Percentiles rank a stretch among this genome's conserved stretches.
Conservation (phyloP, 1,139 yeast species). For the Suhomyces guaymorum region DNA sequence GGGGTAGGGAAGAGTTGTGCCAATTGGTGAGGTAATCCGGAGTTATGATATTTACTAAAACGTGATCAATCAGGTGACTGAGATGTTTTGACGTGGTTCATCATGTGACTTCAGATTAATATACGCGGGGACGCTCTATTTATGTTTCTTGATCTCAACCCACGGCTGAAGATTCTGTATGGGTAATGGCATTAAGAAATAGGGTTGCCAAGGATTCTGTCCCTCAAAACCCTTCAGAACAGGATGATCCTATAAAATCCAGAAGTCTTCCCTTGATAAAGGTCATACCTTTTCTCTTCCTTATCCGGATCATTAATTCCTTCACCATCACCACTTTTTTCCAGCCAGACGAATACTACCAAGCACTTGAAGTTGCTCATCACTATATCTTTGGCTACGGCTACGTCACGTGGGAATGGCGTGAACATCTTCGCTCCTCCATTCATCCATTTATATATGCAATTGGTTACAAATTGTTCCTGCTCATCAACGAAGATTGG, state of each 20-base stretch:
- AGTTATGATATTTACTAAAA: no score
- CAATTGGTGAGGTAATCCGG: not conserved
- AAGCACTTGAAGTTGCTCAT: slow-evolving; percentile 92
- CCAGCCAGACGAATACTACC: slow-evolving; percentile 97
- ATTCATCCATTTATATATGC: slow-evolving; percentile 77
- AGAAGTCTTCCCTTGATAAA: not conserved
- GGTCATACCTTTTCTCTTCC: slow-evolving; percentile 11
- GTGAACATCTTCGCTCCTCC: slow-evolving; percentile 68
- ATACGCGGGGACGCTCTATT: no score
- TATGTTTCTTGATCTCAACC: no score
- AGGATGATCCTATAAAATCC: not conserved
- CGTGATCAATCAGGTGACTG: no score
- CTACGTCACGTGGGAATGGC: slow-evolving; percentile 94
- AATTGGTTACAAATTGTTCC: slow-evolving; percentile 32
- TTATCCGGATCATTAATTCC: slow-evolving; percentile 59
- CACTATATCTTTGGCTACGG: slow-evolving; percentile 74
- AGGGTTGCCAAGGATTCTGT: no score
- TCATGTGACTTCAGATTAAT: no score
- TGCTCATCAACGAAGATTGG: slow-evolving; percentile 12
- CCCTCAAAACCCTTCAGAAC: no score
- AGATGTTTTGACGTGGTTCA: no score
- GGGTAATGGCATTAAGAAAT: no score
- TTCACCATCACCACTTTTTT: slow-evolving; percentile 70
- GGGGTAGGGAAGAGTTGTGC: not conserved
- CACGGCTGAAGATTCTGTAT: no score